Base-by-base conservation (phyloP, 1,284 basidiomycete genomes). In the Pascua guehoae region DNA sequence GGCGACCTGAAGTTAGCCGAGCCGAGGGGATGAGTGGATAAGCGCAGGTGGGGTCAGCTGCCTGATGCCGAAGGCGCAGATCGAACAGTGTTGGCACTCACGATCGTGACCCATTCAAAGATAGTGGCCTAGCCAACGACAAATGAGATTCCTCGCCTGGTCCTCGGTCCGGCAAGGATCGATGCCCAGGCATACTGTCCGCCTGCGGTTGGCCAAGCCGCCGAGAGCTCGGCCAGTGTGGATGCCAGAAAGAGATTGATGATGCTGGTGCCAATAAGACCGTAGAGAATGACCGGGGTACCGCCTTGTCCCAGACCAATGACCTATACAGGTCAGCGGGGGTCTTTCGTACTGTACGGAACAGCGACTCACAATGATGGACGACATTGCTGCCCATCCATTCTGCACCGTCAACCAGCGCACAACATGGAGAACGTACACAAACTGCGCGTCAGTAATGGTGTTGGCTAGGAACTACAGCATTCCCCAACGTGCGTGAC, bases 31-130 rank as follows among this genome's bases (percentile, higher is more conserved):
- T 32, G 7, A 32, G 24, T 32, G 24, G 24, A 32, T 32, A 32
- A 32, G 24, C 24, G 24, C 24, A 3, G 24, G 24, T 7, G 24
- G 24, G 24, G 24, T 32, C 24, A 32, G 24, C 24, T 32, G 24
- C 7, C 24, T 32, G 4, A 32, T 7, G 24, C 24, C 24, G 24
- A 32, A 32, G 24, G 4, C 24, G 24, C 3, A 32, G 24, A 32
- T 7, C 4, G 24, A 32, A 32, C 24, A 32, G 7, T 7, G 7
- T 32, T 32, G 3, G 7, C 24, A 3, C 24, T 32, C 24, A 57
- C 47, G 18, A 49, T 51, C 16, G 60, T 55, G 42, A 61, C 7
- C 59, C 60, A 61, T 12, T 56, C 36, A 48, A 62, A 59, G 47
- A 63, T 61, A 3, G 50, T 53, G 8, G 47, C 40, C 54, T 52